Evolutionary conservation across 805 yeast species (phyloP), one percentile per base, ranked within the genome.

Genomic region (Wickerhamiella siamensis): DNA sequence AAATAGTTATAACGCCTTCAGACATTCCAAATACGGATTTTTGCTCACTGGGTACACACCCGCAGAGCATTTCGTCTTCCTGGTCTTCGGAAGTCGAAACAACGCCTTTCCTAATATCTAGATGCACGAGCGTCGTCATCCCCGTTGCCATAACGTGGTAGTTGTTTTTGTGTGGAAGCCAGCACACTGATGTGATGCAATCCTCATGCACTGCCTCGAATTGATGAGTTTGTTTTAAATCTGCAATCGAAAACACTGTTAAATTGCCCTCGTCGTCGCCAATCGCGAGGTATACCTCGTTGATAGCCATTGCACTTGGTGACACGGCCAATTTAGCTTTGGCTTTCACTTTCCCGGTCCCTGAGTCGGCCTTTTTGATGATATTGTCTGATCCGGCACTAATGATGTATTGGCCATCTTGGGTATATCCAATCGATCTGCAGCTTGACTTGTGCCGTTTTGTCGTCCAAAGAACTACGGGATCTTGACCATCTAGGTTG

Each of bases 391-490:
- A 71, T 0, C 97, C 97, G 16, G 77, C 74, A 0, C 94, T 69
- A 52, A 66, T 82, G 0, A 86, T 69, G n/a, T 70, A 69, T 4
- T 61, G 56, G 2, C 84, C 84, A 1, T 70, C 64, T 31, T 75
- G 72, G 45, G 77, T 82, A 57, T 83, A 77, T 5, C 73, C 63
- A 2, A 83, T 63, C 3, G 80, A 73, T 34, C 98, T 64, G 46
- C 94, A 83, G 48, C 94, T 79, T 1, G 84, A 87, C 58, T 84
- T 86, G 56, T 88, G 97, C 56, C 97, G 71, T 53, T 74, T 82
- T 0, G 96, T 87, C 42, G 79, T 73, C 98, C 98, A 88, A 16
- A 64, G 39, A 16, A 44, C 46, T 9, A 48, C 50, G 10, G 58
- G 59, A 4, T 53, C 56, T 19, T 53, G 39, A 21, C 41, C 70